Base-by-base conservation (phyloP, 768 basidiomycete genomes). In the Hericium rajendrae region DNA sequence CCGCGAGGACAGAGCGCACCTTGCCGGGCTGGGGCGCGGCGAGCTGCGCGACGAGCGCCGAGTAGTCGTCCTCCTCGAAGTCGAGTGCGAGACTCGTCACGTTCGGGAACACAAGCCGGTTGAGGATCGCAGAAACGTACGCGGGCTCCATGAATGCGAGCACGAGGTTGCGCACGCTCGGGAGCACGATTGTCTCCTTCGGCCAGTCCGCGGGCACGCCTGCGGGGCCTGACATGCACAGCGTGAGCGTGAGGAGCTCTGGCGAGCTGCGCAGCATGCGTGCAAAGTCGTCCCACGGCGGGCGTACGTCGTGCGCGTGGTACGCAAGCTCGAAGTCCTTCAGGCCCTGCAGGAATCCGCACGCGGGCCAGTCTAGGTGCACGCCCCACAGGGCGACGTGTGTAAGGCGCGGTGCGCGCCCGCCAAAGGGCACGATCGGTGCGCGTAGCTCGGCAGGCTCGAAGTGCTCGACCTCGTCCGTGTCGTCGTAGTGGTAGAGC, bases 321-420 rank as follows among this genome's bases (percentile, higher is more conserved):
- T 78, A 87, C 0, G 81, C 78, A 43, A 89, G 71, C 62, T 85
- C 79, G 20, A 89, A 66, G 15, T 79, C 75, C 22, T 62, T 65
- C 28, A 89, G 70, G 13, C 72, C 74, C 16, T 64, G 60, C 24
- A 85, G 72, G 61, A 80, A 74, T 0, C 53, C 60, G 9, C 75
- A 71, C 38, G 73, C 70, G 32, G 76, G 72, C 88, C 88, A 90
- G 57, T 83, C 76, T 38, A 89, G 67, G 59, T 86, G 86, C 4
- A 88, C 82, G 40, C 85, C 86, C 82, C 83, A 86, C 26, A 90
- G 72, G 10, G 72, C 71, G 38, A 81, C 68, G 4, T 69, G 63
- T 18, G 66, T 69, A 13, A 90, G 71, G 8, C 71, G 74, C 1
- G 88, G 88, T 8, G 71, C 69, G 16, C 75, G 75, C 24, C 77